Conservation (phyloP, 331 rosid genomes). For the Prunus yedoensis region DNA sequence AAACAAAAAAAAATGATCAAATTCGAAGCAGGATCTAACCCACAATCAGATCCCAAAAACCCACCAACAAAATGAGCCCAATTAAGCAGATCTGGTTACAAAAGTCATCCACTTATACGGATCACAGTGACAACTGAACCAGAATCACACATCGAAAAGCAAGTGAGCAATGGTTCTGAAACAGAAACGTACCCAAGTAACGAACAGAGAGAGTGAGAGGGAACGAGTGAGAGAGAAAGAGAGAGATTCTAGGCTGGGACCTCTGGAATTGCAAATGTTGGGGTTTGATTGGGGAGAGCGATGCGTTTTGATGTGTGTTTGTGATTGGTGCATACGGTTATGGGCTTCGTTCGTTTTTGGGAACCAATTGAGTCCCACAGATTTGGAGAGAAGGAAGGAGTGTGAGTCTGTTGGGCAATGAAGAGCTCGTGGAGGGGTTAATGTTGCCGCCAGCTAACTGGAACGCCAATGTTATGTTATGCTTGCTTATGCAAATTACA, state of each 20-base stretch:
- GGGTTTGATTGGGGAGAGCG: neutral
- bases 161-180: neutral
- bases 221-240: too few relatives aligned
- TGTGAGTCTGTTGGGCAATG: constrained; percentile 21
- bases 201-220: neutral
- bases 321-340: neutral
- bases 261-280: neutral
- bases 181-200: constrained; percentile 16
- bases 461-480: neutral
- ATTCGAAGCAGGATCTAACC: constrained; percentile 17
- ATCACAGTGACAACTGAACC: neutral
- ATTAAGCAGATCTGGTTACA: constrained; percentile 21
- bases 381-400: constrained; percentile 2
- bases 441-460: constrained; percentile 8
- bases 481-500: too few relatives aligned
- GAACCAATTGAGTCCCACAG: neutral
- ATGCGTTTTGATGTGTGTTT: neutral
- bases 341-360: neutral
- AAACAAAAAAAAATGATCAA: neutral
- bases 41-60: neutral
- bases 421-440: constrained; percentile 8
- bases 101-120: neutral
- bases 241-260: neutral
- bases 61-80: neutral
- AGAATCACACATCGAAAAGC: neutral